These are phyloP conservation scores for Tanozyma kutaoensis DNA, from an alignment of 805 yeast species.

Conservation along the genomic window DNA sequence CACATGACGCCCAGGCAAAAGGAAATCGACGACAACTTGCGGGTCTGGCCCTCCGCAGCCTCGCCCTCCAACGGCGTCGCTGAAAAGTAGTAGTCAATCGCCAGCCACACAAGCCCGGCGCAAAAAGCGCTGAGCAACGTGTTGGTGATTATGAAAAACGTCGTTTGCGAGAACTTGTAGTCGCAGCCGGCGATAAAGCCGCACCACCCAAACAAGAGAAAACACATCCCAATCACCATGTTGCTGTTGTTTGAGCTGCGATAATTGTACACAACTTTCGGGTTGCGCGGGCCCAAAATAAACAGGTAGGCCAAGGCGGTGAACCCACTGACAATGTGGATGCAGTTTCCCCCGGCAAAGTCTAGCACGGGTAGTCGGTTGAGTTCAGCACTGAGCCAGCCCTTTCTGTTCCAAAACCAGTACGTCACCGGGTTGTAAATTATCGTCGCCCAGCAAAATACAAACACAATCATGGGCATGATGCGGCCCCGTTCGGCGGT, in stretches of 20 bases:
- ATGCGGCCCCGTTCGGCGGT: slow-evolving; percentile 29
- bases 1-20: slow-evolving; percentile 27
- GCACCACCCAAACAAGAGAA: slow-evolving; percentile 22
- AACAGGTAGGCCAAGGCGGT: slow-evolving; percentile 30
- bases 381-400: slow-evolving; percentile 26
- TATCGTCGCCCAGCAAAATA: slow-evolving; percentile 24
- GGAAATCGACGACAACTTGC: slow-evolving; percentile 22
- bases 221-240: slow-evolving; percentile 17
- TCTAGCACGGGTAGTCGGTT: slow-evolving; percentile 23
- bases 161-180: slow-evolving; percentile 18
- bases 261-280: slow-evolving; percentile 21
- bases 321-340: slow-evolving; percentile 33
- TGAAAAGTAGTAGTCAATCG: slow-evolving; percentile 25
- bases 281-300: slow-evolving; percentile 28
- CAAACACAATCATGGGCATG: slow-evolving; percentile 25
- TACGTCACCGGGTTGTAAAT: slow-evolving; percentile 30
- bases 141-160: slow-evolving; percentile 18
- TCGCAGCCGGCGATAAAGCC: slow-evolving; percentile 32
- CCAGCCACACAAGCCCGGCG: slow-evolving; percentile 23
- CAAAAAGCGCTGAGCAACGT: slow-evolving; percentile 20
- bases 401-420: slow-evolving; percentile 31
- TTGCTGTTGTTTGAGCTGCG: slow-evolving; percentile 20
- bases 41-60: no score
- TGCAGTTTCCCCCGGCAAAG: slow-evolving; percentile 32
- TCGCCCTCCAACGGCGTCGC: slow-evolving; percentile 22